These are phyloP conservation scores for Caryopteris hybrid DNA, from an alignment of 305 asterid genomes.

Conservation along the genomic window DNA sequence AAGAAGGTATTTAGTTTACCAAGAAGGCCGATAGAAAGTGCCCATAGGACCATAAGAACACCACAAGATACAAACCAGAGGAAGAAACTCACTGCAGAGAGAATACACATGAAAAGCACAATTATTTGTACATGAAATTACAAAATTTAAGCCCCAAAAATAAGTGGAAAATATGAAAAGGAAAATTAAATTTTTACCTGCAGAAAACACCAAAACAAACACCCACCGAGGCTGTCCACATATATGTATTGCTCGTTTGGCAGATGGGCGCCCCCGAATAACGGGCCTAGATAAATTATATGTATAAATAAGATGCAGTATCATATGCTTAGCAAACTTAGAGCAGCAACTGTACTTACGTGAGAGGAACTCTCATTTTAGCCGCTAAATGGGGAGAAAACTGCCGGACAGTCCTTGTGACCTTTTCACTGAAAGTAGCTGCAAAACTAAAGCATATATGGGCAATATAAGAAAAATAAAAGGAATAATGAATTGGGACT, in stretches of 20 bases:
- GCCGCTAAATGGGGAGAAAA: constrained; percentile 97
- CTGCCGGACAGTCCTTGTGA: constrained; percentile 81
- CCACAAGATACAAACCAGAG: constrained; percentile 90
- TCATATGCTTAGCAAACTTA: constrained; percentile 11
- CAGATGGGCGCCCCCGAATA: constrained; percentile 88
- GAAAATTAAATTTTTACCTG: constrained; percentile 31
- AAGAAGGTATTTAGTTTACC: constrained; percentile 35
- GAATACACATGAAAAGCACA: constrained; percentile 1
- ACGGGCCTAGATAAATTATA: constrained; percentile 62
- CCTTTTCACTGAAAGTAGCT: constrained; percentile 87
- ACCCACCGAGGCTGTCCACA: constrained; percentile 94
- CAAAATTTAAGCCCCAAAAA: constrained; percentile 3
- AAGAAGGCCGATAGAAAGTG: constrained; percentile 59
- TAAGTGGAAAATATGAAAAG: not conserved
- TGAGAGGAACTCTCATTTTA: constrained; percentile 84
- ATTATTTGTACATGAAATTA: not conserved
- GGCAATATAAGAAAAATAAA: constrained; percentile 15
- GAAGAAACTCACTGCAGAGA: constrained; percentile 54
- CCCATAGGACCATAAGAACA: constrained; percentile 60
- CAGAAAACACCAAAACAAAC: constrained; percentile 57
- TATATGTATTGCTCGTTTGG: constrained; percentile 66
- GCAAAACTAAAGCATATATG: constrained; percentile 61
- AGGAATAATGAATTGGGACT: not conserved
- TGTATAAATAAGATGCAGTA: constrained; percentile 18
- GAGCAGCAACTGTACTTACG: constrained; percentile 42